Percentiles rank a stretch among this genome's conserved stretches.
Evolutionary conservation across 805 yeast genomes (phyloP).

Genomic region (Lipomyces starkeyi): DNA sequence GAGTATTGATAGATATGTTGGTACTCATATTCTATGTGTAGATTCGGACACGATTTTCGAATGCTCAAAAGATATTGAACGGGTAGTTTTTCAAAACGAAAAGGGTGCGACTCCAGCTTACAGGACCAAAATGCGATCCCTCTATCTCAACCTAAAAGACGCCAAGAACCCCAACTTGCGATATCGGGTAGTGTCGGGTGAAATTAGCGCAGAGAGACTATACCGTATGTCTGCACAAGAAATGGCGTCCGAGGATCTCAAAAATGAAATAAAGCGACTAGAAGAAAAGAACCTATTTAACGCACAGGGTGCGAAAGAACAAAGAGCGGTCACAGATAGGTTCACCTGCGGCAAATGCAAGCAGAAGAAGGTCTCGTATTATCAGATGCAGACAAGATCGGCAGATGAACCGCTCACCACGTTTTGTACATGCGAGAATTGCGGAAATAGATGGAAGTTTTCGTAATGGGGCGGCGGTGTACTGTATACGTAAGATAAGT

Average conservation of each 20-base stretch:
- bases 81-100: conserved; percentile 65
- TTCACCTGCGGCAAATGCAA: conserved; percentile 98
- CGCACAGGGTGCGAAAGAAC: conserved; percentile 97
- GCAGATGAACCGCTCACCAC: conserved; percentile 99
- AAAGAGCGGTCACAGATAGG: conserved; percentile 94
- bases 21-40: conserved; percentile 34
- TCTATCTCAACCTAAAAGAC: conserved; percentile 85
- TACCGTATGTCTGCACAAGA: conserved; percentile 90
- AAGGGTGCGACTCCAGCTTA: conserved; percentile 62
- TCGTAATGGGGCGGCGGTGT: conserved; percentile 52
- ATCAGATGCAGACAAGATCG: conserved; percentile 96
- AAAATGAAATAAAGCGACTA: conserved; percentile 81
- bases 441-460: conserved; percentile 98
- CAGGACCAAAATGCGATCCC: conserved; percentile 81
- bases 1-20: not conserved
- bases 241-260: conserved; percentile 90
- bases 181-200: conserved; percentile 67
- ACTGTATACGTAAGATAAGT: not conserved
- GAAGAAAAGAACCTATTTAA: conserved; percentile 89
- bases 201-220: conserved; percentile 66
- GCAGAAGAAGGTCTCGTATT: conserved; percentile 94
- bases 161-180: conserved; percentile 88
- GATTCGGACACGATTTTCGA: conserved; percentile 65
- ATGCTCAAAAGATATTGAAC: conserved; percentile 74
- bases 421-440: conserved; percentile 95